Evolutionary conservation across 2,329 filamentous ascomycete genomes (phyloP).

Genomic region (Zopfia rhizophila): DNA sequence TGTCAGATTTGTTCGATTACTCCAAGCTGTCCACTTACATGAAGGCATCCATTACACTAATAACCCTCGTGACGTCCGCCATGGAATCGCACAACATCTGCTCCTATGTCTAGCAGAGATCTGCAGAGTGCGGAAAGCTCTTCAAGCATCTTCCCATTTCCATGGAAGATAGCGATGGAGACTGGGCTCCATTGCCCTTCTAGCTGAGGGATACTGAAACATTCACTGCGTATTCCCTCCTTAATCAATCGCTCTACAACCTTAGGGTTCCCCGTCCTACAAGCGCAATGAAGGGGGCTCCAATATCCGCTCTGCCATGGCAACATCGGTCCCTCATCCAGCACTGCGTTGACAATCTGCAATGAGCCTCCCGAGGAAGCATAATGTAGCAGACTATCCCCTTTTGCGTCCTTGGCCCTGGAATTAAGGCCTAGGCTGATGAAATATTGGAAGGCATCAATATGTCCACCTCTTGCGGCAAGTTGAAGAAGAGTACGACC

Average conservation of each 20-base stretch:
- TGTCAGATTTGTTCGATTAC: slow-evolving; percentile 2
- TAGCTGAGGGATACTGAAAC: slow-evolving; percentile 4
- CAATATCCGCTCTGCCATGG: slow-evolving; percentile 1
- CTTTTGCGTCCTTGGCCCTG: slow-evolving; percentile 4
- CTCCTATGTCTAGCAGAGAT: background rate
- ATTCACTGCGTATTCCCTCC: slow-evolving; percentile 3
- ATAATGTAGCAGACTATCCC: slow-evolving; percentile 11
- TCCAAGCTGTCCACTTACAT: slow-evolving; percentile 18
- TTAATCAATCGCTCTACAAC: slow-evolving; percentile 15
- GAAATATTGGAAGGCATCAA: slow-evolving; percentile 11
- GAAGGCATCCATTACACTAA: slow-evolving; percentile 17
- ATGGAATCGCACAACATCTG: background rate
- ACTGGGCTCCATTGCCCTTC: slow-evolving; percentile 21
- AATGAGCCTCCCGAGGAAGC: slow-evolving; percentile 17
- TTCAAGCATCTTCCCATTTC: slow-evolving; percentile 9
- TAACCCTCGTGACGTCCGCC: slow-evolving; percentile 4
- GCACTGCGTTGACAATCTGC: slow-evolving; percentile 7
- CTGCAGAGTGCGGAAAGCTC: background rate
- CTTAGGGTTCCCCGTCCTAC: slow-evolving; percentile 7
- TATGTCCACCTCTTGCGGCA: slow-evolving; percentile 13
- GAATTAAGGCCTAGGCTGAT: slow-evolving; percentile 1
- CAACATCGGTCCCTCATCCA: background rate
- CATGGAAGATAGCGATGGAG: slow-evolving; percentile 24
- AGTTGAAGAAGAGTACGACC: slow-evolving; percentile 13
- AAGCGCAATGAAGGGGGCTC: slow-evolving; percentile 21